A percentile compares a stretch with the other conserved stretches of the same genome.
Evolutionary conservation across 306 rosid genomes (phyloP).

Genomic region (Trifolium subterraneum): DNA sequence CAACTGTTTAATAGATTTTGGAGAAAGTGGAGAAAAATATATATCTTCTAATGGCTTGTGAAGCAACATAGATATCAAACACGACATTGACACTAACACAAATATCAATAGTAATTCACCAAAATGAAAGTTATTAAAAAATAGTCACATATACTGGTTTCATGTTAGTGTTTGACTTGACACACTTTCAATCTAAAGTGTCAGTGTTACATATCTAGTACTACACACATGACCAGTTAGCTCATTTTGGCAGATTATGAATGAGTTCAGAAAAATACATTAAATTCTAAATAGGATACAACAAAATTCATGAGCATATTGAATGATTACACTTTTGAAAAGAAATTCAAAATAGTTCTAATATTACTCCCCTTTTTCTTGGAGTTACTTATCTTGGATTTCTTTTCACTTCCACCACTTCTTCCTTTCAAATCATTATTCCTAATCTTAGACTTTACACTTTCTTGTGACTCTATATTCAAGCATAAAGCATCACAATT

Average conservation of each 20-base stretch:
- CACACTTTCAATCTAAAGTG: background rate
- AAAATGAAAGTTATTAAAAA: background rate
- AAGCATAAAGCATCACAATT: slow-evolving; percentile 44
- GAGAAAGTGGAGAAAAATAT: no score
- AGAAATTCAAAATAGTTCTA: slow-evolving; percentile 74
- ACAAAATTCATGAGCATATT: slow-evolving; percentile 9
- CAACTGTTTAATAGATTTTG: no score
- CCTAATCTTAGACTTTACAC: slow-evolving; percentile 61
- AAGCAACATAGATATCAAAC: background rate
- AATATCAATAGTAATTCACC: background rate
- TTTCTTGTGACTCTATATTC: slow-evolving; percentile 65
- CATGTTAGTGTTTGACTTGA: background rate
- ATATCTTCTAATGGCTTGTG: background rate
- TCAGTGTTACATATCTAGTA: background rate
- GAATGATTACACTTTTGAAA: slow-evolving; percentile 63
- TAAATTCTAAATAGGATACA: background rate
- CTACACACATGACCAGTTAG: background rate
- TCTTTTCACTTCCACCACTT: slow-evolving; percentile 57
- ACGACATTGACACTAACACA: background rate
- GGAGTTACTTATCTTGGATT: slow-evolving; percentile 53
- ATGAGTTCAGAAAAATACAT: background rate
- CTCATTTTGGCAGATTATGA: background rate
- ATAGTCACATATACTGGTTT: background rate
- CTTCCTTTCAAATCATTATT: slow-evolving; percentile 48
- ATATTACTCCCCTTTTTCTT: slow-evolving; percentile 50